Percentiles rank a stretch among this genome's conserved stretches.
These are phyloP conservation scores for Gonium pectorale DNA, from an alignment of 139 green algal genomes.

Conservation along the genomic window DNA sequence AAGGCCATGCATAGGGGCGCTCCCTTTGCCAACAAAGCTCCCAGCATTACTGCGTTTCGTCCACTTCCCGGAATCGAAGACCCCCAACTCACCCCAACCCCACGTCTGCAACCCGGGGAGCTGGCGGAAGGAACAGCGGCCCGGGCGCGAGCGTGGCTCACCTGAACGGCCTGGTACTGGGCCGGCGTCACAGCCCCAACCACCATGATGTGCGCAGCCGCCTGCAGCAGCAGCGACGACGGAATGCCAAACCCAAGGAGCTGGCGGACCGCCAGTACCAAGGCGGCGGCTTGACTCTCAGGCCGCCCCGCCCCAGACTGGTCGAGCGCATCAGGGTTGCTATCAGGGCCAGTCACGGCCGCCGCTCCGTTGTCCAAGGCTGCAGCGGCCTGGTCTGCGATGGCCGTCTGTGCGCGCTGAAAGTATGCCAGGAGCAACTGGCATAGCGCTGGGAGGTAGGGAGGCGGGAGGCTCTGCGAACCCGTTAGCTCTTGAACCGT, in stretches of 20 bases:
- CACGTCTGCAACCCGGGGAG: background rate
- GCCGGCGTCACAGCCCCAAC: conserved; percentile 1
- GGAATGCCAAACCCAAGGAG: background rate
- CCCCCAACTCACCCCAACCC: background rate
- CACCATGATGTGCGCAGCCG: conserved; percentile 21
- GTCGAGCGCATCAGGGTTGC: background rate
- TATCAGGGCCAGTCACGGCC: background rate
- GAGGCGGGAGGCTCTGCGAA: background rate
- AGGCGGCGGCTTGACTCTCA: background rate
- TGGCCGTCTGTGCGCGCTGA: background rate
- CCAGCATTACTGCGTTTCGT: background rate
- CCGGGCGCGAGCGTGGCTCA: too few relatives aligned
- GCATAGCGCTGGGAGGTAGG: conserved; percentile 1
- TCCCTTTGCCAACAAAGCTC: background rate
- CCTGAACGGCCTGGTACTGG: conserved; percentile 28
- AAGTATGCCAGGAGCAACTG: conserved; percentile 19
- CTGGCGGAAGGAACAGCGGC: background rate
- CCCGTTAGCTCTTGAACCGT: background rate
- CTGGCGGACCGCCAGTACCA: background rate
- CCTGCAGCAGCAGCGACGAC: conserved; percentile 15
- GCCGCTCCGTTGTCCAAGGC: background rate
- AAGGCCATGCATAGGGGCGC: background rate
- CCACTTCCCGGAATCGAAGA: background rate
- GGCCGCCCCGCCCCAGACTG: background rate
- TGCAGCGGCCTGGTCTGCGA: background rate